phyloP scores from a whole-genome alignment of 768 basidiomycete genomes.

The Suillus alpinus region DNA sequence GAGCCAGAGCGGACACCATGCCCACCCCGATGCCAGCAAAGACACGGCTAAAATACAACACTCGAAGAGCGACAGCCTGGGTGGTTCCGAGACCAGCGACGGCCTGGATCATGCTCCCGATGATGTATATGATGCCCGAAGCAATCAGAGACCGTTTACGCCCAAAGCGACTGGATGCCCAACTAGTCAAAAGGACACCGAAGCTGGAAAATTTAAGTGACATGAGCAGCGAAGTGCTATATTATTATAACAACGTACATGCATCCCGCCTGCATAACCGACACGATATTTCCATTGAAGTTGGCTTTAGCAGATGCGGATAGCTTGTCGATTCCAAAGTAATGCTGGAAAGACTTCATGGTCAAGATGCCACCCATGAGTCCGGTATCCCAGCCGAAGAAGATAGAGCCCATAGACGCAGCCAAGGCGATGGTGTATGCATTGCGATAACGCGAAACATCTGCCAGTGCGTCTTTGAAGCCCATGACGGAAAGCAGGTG shows the following conservation, averaged over 20 bases:
- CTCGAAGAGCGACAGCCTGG: conserved; percentile 26
- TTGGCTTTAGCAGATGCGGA: conserved; percentile 30
- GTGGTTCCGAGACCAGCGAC: conserved; percentile 38
- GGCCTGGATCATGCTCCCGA: conserved; percentile 42
- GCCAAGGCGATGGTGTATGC: conserved; percentile 39
- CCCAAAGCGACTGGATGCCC: conserved; percentile 37
- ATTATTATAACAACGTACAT: conserved; percentile 30
- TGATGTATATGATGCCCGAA: conserved; percentile 39
- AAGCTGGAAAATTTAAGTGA: conserved; percentile 25
- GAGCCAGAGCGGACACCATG: conserved; percentile 43
- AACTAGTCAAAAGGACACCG: conserved; percentile 36
- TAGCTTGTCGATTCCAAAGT: conserved; percentile 40
- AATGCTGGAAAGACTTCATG: conserved; percentile 39
- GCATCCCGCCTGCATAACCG: conserved; percentile 42
- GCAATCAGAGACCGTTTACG: conserved; percentile 40
- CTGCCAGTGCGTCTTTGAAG: conserved; percentile 18
- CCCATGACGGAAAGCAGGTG: conserved; percentile 13
- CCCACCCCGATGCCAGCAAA: conserved; percentile 57
- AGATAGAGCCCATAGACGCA: conserved; percentile 41
- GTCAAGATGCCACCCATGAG: conserved; percentile 45
- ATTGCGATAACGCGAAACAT: conserved; percentile 31
- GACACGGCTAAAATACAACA: conserved; percentile 46
- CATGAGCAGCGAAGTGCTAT: background rate
- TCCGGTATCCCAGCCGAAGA: conserved; percentile 46
- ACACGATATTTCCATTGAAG: conserved; percentile 45